Percentiles rank a stretch among this genome's conserved stretches.
These are phyloP conservation scores for Scopulariopsis brevicaulis DNA, from an alignment of 2,329 filamentous ascomycete genomes.

Conservation along the genomic window DNA sequence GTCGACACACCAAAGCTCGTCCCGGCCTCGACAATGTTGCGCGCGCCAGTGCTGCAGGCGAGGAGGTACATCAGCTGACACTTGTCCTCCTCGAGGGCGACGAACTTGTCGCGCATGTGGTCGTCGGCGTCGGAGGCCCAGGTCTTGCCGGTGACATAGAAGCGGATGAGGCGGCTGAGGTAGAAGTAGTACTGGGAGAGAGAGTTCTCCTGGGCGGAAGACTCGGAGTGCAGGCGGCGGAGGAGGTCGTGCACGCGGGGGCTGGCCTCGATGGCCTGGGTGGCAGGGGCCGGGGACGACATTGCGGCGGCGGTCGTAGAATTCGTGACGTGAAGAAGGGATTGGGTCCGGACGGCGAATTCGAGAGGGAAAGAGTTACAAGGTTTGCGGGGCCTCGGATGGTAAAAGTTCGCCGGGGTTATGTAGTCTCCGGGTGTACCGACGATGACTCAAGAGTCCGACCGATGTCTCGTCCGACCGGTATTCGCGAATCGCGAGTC, in stretches of 20 bases:
- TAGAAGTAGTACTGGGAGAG: slow-evolving; percentile 15
- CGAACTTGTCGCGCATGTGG: slow-evolving; percentile 36
- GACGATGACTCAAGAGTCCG: too few species aligned
- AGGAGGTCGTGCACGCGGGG: slow-evolving; percentile 15
- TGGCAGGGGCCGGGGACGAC: background rate
- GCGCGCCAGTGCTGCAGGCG: slow-evolving; percentile 31
- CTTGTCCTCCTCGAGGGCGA: slow-evolving; percentile 48
- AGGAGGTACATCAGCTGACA: slow-evolving; percentile 44
- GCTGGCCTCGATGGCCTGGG: slow-evolving; percentile 6
- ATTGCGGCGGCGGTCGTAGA: background rate
- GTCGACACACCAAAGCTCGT: slow-evolving; percentile 52
- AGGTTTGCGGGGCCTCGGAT: background rate
- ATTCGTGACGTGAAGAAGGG: background rate
- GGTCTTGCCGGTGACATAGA: slow-evolving; percentile 18
- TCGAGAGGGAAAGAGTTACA: background rate
- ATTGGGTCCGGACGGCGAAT: background rate
- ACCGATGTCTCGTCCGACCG: too few species aligned
- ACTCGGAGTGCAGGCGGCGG: slow-evolving; percentile 14
- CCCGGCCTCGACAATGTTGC: slow-evolving; percentile 45
- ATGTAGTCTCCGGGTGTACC: too few species aligned
- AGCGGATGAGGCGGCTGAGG: slow-evolving; percentile 10
- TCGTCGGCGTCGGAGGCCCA: slow-evolving; percentile 1
- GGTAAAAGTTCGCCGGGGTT: too few species aligned
- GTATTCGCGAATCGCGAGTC: too few species aligned
- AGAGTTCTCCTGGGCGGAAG: slow-evolving; percentile 8